Evolutionary conservation across 768 basidiomycete species (phyloP), one percentile per base, ranked within the genome.

Genomic region (Lactarius hengduanensis): DNA sequence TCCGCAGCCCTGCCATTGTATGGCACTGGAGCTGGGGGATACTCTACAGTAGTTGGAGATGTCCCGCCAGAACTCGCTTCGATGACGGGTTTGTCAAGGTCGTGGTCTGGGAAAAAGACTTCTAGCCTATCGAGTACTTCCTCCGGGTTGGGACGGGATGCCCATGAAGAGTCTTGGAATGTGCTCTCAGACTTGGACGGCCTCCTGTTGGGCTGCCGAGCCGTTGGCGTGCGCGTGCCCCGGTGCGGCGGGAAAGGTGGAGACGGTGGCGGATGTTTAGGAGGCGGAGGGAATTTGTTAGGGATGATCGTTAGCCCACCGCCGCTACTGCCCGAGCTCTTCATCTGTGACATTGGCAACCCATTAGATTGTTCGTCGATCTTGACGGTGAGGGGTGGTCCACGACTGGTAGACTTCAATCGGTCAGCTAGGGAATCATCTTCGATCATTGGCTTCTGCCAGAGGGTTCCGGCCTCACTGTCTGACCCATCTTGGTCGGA

Each of bases 51-150:
- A 2, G 88, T 90, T 1, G 93, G 91, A 3, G 91, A 92, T 4
- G 89, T 87, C 50, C 90, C 89, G 11, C 92, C 90, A 4, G 88
- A 90, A 47, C 82, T 83, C 38, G 89, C 87, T 71, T 98, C 96
- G 62, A 98, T 91, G 69, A 98, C 90, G 2, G 96, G 95, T 74
- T 94, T 91, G 76, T 98, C 97, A 57, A 98, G 85, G 73, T 98
- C 95, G 74, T 97, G 92, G 70, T 91, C 89, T 0, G 96, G 96
- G 83, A 99, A 99, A 80, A 93, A 98, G 67, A 90, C 88, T 71
- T 98, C 93, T 9, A 99, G 82, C 63, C 91, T 87, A 53, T 98
- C 91, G 74, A 94, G 94, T 54, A 99, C 90, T 71, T 92, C 91
- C 77, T 98, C 97, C 0, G 95, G 87, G 55, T 88, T 86, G 34